Evolutionary conservation across 2,329 filamentous ascomycete species (phyloP), one percentile per base, ranked within the genome.

Genomic region (Ilyonectria mors-panacis): DNA sequence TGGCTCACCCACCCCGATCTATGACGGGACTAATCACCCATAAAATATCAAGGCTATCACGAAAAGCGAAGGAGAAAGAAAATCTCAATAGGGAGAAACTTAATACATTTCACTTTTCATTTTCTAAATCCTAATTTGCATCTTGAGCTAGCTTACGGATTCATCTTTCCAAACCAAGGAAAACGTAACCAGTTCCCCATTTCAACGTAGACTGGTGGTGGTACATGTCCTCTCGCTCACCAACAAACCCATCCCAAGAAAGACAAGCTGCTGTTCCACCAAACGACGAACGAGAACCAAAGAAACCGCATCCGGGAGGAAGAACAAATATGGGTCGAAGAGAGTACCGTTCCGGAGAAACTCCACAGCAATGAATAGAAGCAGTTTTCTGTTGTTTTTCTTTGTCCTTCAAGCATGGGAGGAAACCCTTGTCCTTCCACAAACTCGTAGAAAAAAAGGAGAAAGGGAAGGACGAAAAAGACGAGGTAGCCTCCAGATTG

Each of bases 291-390:
- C 47, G 37, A 47, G 47, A 66, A 55, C 21, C 23, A 55, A 39
- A 21, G 15, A 19, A 51, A 45, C 33, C 28, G 15, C 17, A 39
- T 17, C 35, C 21, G 23, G 37, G 15, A 8, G 15, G 13, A 19
- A 61, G 26, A 53, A 17, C 30, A 23, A 30, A 53, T 15, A 50
- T 19, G 48, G 21, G 30, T 35, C n/a, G 23, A 39, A 21, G 19
- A 61, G 19, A 47, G 35, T 17, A 7, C 45, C 13, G 19, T n/a
- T 35, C 13, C 8, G 13, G 33, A 23, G 26, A 50, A 66, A 66
- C 65, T 70, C 65, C 65, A 35, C 44, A 54, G 57, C 68, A 47
- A 68, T 66, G 62, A 61, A 59, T 65, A 45, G 58, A 59, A 48
- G 10, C 17, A 37, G 21, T 21, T 59, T 56, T 50, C 57, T 56